Conservation (phyloP, 495 filamentous ascomycete species). For the Jackrogersella minutella region DNA sequence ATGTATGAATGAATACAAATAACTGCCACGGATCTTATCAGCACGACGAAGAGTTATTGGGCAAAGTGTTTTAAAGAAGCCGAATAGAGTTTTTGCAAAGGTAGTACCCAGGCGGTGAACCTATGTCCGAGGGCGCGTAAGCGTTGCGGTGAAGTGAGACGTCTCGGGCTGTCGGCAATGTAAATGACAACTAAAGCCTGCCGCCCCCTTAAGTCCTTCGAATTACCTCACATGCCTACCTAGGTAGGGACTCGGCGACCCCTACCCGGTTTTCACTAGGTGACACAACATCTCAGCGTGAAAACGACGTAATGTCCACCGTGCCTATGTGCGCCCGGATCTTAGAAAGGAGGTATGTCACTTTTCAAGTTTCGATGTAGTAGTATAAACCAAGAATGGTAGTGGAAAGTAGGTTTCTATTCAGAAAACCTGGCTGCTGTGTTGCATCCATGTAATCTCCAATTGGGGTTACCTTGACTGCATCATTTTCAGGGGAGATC, state of each 20-base stretch:
- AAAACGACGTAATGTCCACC: constrained; percentile 18
- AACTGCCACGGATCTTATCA: too few species aligned
- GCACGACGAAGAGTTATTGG: background rate
- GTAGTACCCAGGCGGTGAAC: too few species aligned
- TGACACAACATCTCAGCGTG: constrained; percentile 1
- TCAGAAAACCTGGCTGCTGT: background rate
- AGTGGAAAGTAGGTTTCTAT: background rate
- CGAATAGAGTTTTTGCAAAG: background rate
- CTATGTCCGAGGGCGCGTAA: background rate
- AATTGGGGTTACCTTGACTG: background rate
- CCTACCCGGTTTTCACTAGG: background rate
- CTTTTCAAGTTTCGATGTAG: background rate
- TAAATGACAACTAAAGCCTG: background rate
- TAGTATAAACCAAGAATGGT: background rate
- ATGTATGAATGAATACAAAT: background rate
- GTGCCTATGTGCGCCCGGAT: background rate
- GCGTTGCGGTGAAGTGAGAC: background rate
- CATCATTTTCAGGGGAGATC: background rate
- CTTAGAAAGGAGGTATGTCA: background rate
- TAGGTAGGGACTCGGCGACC: too few species aligned
- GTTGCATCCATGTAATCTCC: background rate
- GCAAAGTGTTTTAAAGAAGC: background rate
- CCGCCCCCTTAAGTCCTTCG: background rate
- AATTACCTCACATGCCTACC: background rate
- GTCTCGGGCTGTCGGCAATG: background rate